phyloP scores from a whole-genome alignment of 2,329 filamentous ascomycete genomes.

The Coniochaeta hoffmannii region DNA sequence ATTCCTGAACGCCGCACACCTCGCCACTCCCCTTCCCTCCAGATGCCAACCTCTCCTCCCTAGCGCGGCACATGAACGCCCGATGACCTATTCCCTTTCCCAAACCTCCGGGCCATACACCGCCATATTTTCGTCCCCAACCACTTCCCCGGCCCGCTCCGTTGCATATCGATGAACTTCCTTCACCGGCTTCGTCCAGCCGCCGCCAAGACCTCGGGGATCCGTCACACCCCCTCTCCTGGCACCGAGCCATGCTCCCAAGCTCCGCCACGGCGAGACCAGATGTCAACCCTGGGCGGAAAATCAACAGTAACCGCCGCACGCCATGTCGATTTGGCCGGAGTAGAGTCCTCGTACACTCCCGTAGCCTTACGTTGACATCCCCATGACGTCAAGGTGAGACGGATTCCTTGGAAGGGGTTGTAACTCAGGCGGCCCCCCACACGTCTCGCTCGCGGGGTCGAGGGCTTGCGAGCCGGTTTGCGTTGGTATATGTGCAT shows the following conservation, averaged over 20 bases:
- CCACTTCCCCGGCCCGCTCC: constrained; percentile 9
- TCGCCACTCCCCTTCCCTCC: too few relatives aligned
- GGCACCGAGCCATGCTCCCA: not conserved
- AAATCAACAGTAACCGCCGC: too few relatives aligned
- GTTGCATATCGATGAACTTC: constrained; percentile 15
- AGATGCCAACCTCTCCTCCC: too few relatives aligned
- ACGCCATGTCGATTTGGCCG: constrained; percentile 16
- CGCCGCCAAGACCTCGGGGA: constrained; percentile 9
- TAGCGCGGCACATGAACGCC: too few relatives aligned
- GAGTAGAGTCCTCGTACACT: constrained; percentile 21
- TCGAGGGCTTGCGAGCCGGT: constrained; percentile 18
- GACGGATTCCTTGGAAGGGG: too few relatives aligned
- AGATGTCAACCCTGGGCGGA: too few relatives aligned
- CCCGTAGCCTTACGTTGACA: constrained; percentile 20
- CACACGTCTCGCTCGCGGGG: constrained; percentile 20
- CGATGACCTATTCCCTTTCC: too few relatives aligned
- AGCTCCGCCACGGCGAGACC: too few relatives aligned
- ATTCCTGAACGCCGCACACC: too few relatives aligned
- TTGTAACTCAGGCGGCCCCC: constrained; percentile 27
- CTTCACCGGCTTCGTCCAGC: constrained; percentile 15
- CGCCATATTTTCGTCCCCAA: constrained; percentile 9
- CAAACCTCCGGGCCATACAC: constrained; percentile 15
- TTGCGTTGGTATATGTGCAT: constrained; percentile 23
- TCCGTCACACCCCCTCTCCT: not conserved
- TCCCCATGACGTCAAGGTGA: too few relatives aligned